Evolutionary conservation across 78 protist species (phyloP), one percentile per base, ranked within the genome.

Genomic region (Planoprotostelium fungivorum): DNA sequence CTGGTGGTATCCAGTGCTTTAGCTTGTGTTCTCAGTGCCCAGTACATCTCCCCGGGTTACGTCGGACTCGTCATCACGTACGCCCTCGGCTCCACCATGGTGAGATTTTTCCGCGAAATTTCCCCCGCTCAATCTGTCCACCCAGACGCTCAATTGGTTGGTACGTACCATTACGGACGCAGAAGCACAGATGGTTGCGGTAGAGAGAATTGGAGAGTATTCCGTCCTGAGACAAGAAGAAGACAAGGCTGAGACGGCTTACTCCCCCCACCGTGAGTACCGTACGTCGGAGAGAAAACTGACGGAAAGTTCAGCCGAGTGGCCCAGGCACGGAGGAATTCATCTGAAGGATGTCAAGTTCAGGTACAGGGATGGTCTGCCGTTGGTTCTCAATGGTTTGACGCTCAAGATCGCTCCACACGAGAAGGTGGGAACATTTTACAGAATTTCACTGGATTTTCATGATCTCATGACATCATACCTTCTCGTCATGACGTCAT

Each of bases 361-460:
- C 91, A 91, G 97, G 29, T 97, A 97, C 87, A 85, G 98, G 23
- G 87, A 29, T 36, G 97, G 92, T 1, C 91, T 97, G n/a, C 91
- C 87, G 34, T 94, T 93, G 0, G 97, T 93, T 51, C 84, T 97
- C 36, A 35, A 63, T 28, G 98, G 93, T 36, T 51, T 97, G 37
- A 1, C 35, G 28, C 36, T 95, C 39, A 85, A 28, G 29, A 86
- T 97, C 28, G 39, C 88, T 1, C 84, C 97, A 28, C 88, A 91
- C 23, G 96, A 95, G 89, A 96, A 96, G 93, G 36, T 51, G 16
- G 73, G 16, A 25, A 5, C 16, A 51, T 16, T 16, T 16, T 51
- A 29, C 29, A 29, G 84, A 29, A 73, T 73, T 29, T 73, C 29
- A 73, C 84, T 29, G 35, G 84, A 29, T 29, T 73, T 73, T 29